phyloP scores from a whole-genome alignment of 192 early-diverging fungal species.

The Backusella morwellensis region DNA sequence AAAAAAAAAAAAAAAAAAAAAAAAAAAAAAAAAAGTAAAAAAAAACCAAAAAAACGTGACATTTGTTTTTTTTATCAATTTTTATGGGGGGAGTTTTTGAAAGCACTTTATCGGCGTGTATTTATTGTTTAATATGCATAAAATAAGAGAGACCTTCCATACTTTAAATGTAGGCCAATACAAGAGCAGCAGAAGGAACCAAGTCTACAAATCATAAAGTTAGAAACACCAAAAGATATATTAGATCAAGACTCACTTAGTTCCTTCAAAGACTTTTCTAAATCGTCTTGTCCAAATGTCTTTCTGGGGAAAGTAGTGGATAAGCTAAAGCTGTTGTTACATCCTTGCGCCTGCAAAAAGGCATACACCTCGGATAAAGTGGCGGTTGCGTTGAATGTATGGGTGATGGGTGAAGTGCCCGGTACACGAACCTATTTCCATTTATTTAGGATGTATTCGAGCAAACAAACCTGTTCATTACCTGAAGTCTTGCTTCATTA shows the following conservation, averaged over 20 bases:
- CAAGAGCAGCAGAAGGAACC: conserved; percentile 23
- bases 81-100: no score
- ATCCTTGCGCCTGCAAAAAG: conserved; percentile 47
- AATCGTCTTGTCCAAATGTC: conserved; percentile 56
- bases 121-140: no score
- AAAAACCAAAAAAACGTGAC: background rate
- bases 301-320: conserved; percentile 73
- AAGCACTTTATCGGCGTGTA: no score
- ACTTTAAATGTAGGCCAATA: background rate
- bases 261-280: conserved; percentile 66
- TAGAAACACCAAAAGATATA: background rate
- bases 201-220: background rate
- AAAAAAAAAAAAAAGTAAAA: background rate
- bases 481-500: conserved; percentile 73
- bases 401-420: conserved; percentile 49
- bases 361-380: conserved; percentile 59
- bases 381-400: conserved; percentile 60
- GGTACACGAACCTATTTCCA: conserved; percentile 49
- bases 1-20: background rate
- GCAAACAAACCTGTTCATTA: conserved; percentile 19
- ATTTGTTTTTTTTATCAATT: background rate
- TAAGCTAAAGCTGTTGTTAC: conserved; percentile 54
- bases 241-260: conserved; percentile 28
- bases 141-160: no score
- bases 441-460: no score